Evolutionary conservation across 805 yeast species (phyloP).

Genomic region (Yamadazyma philogaea): DNA sequence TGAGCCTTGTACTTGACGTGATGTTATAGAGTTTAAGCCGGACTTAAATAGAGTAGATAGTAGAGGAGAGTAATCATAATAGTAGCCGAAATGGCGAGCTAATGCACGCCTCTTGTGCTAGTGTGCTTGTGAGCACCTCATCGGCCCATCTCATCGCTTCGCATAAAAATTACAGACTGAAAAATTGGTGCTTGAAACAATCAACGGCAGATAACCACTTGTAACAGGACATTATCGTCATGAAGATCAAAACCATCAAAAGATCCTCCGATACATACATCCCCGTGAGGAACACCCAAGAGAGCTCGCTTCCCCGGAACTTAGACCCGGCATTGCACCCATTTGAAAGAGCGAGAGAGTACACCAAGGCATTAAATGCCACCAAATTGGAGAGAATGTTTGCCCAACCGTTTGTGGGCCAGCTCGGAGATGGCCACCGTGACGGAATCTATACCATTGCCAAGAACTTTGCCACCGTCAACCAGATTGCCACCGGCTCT

Average conservation of each 20-base stretch:
- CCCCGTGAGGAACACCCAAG: conserved; percentile 88
- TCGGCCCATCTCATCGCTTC: conserved; percentile 10
- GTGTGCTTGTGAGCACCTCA: conserved; percentile 2
- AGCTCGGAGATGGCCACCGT: conserved; percentile 89
- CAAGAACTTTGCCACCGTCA: conserved; percentile 65
- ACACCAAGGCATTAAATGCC: conserved; percentile 90
- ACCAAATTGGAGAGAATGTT: conserved; percentile 94
- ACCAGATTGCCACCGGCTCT: conserved; percentile 82
- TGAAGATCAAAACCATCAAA: conserved; percentile 86
- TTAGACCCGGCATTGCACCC: conserved; percentile 94
- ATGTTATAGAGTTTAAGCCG: conserved; percentile 27
- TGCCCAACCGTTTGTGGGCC: conserved; percentile 96
- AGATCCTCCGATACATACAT: conserved; percentile 90
- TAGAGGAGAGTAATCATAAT: background rate
- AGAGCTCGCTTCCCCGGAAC: conserved; percentile 82
- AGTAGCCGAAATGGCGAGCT: background rate
- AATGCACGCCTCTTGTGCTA: background rate
- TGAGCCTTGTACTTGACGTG: conserved; percentile 80
- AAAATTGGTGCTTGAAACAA: no score
- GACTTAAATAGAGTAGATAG: conserved; percentile 10
- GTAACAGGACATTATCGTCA: no score
- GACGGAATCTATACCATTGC: conserved; percentile 92
- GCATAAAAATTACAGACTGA: no score
- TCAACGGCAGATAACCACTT: no score
- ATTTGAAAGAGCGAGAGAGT: conserved; percentile 94